These are phyloP conservation scores for Corymbia citriodora DNA, from an alignment of 441 rosid species.

Conservation along the genomic window DNA sequence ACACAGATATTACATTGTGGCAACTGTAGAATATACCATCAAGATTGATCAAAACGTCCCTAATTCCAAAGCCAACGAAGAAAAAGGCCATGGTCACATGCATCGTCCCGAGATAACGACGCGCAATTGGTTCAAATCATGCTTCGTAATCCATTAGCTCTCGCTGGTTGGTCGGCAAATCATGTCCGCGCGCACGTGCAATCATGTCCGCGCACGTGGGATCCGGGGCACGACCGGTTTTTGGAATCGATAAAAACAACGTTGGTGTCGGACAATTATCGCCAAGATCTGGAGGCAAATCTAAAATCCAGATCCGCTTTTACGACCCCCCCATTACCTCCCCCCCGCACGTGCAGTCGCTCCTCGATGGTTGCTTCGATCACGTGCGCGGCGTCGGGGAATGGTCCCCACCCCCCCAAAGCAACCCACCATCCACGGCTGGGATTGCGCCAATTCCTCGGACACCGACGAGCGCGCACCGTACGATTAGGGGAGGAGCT, in stretches of 20 bases:
- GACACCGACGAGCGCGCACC: not conserved
- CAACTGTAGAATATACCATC: no score
- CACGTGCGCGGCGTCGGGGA: not conserved
- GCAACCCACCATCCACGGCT: not conserved
- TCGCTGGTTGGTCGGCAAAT: not conserved
- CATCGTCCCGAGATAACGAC: not conserved
- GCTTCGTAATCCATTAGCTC: not conserved
- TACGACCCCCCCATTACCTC: not conserved
- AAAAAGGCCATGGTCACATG: not conserved
- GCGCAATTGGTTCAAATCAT: not conserved
- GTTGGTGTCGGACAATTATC: not conserved
- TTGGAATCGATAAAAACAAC: not conserved
- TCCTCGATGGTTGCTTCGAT: not conserved
- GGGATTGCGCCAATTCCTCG: not conserved
- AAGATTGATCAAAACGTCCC: no score
- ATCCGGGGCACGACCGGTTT: not conserved
- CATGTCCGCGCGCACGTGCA: not conserved
- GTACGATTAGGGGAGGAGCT: not conserved
- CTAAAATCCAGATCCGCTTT: not conserved
- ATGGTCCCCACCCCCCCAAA: not conserved
- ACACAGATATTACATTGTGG: no score
- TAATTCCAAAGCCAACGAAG: not conserved
- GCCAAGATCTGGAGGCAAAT: not conserved
- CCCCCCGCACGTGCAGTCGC: not conserved
- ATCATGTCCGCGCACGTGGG: not conserved